A percentile compares a stretch with the other conserved stretches of the same genome.
phyloP scores from a whole-genome alignment of 768 basidiomycete genomes.

The Leucogyrophana mollusca region DNA sequence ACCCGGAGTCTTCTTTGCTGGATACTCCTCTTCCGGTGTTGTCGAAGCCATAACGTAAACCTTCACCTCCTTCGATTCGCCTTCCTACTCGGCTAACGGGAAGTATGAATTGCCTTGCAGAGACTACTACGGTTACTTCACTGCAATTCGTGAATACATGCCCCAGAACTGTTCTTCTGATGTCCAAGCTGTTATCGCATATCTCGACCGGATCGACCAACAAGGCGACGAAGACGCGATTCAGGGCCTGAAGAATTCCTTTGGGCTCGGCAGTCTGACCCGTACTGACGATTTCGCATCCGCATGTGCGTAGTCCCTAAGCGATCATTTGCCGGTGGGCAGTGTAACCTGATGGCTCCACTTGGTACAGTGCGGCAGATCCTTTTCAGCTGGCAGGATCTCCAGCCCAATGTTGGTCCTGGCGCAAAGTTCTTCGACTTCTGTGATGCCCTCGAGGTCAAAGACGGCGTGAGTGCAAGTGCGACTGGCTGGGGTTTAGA shows the following conservation, averaged over 20 bases:
- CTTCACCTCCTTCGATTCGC: too few relatives aligned
- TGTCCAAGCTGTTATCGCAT: constrained; percentile 33
- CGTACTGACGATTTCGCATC: constrained; percentile 38
- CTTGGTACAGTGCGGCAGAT: constrained; percentile 18
- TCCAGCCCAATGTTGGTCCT: constrained; percentile 31
- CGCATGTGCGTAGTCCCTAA: constrained; percentile 32
- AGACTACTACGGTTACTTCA: constrained; percentile 40
- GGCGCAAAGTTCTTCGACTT: constrained; percentile 39
- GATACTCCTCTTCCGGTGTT: constrained; percentile 38
- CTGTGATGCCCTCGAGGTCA: too few relatives aligned
- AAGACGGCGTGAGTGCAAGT: constrained; percentile 31
- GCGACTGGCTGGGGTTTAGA: constrained; percentile 30
- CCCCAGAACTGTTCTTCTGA: constrained; percentile 39
- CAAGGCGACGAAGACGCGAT: constrained; percentile 21
- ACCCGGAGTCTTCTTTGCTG: constrained; percentile 33
- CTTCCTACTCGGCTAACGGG: too few relatives aligned
- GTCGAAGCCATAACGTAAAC: constrained; percentile 38
- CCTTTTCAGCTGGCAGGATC: constrained; percentile 37
- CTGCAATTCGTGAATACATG: constrained; percentile 37
- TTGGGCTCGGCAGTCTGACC: constrained; percentile 28
- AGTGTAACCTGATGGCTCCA: not conserved
- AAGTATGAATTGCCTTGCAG: constrained; percentile 13
- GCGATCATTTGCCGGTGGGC: too few relatives aligned
- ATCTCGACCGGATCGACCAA: constrained; percentile 33
- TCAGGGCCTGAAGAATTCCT: constrained; percentile 27